These are phyloP conservation scores for Marchantia paleacea DNA, from an alignment of 225 moss, liverwort and hornwort genomes.

Conservation along the genomic window DNA sequence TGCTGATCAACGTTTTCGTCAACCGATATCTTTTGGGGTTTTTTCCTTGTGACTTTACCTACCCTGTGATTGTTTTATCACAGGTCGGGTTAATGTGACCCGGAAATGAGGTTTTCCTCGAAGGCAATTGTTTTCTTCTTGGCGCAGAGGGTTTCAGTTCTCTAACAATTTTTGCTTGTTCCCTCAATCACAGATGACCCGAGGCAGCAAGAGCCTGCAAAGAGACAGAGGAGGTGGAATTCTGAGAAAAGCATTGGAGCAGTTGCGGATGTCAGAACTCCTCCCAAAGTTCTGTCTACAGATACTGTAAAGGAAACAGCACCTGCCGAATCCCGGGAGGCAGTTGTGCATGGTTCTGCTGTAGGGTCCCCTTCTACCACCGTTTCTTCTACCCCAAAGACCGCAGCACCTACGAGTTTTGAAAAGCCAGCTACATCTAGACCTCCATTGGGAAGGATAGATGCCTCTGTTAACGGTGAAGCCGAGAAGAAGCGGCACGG, in stretches of 20 bases:
- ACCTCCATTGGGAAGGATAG: constrained; percentile 54
- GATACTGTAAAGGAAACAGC: constrained; percentile 47
- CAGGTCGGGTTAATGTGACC: no score
- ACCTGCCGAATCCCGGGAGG: constrained; percentile 51
- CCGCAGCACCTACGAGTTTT: constrained; percentile 47
- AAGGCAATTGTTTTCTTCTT: not conserved
- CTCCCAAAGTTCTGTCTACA: constrained; percentile 28
- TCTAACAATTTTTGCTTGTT: not conserved
- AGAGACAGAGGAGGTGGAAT: constrained; percentile 92
- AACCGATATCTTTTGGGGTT: not conserved
- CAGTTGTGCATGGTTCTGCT: constrained; percentile 26
- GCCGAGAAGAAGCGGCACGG: constrained; percentile 72
- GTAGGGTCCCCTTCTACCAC: constrained; percentile 46
- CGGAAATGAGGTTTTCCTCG: not conserved
- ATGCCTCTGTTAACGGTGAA: constrained; percentile 73
- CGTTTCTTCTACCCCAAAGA: constrained; percentile 55
- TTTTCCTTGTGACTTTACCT: not conserved
- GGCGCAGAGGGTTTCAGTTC: not conserved
- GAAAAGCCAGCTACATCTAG: constrained; percentile 53
- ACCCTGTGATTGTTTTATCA: not conserved
- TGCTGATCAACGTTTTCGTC: not conserved
- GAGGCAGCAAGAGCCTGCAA: constrained; percentile 75
- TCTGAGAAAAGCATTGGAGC: constrained; percentile 52
- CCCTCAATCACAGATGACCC: constrained; percentile 48
- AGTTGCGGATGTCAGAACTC: constrained; percentile 47